Conservation (phyloP, 163 green algal species). For the Scenedesmus sp. region DNA sequence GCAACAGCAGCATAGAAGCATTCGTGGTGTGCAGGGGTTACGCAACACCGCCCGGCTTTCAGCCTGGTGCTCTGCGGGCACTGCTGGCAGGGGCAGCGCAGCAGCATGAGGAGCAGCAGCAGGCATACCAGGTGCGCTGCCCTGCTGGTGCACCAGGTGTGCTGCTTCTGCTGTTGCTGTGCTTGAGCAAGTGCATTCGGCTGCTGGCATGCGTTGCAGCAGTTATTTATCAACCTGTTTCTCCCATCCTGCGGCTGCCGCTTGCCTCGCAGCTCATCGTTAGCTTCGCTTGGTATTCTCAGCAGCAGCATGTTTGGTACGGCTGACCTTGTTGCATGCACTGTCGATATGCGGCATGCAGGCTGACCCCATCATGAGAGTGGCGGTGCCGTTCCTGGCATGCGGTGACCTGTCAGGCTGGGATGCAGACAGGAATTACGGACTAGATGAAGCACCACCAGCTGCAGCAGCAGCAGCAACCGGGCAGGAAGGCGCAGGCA, state of each 20-base stretch:
- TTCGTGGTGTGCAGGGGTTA: slow-evolving; percentile 98
- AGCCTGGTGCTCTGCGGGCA: slow-evolving; percentile 65
- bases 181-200: too few species aligned
- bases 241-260: too few species aligned
- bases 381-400: slow-evolving; percentile 89
- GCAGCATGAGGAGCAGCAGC: slow-evolving; percentile 43
- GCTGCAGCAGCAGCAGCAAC: slow-evolving; percentile 50
- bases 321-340: too few species aligned
- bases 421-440: slow-evolving; percentile 64
- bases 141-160: too few species aligned
- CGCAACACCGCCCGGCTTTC: slow-evolving; percentile 78
- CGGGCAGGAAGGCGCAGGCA: slow-evolving; percentile 14
- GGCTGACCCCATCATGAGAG: slow-evolving; percentile 1
- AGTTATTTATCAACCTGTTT: too few species aligned
- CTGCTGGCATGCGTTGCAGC: too few species aligned
- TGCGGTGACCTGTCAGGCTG: slow-evolving; percentile 90
- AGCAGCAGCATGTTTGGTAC: too few species aligned
- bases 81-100: slow-evolving; percentile 68
- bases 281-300: too few species aligned
- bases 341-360: neutral
- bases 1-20: slow-evolving; percentile 96
- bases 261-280: too few species aligned
- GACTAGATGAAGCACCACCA: neutral
- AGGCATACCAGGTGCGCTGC: neutral
- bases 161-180: too few species aligned